Base-by-base conservation (phyloP, 306 rosid genomes). In the Ziziphus jujuba region DNA sequence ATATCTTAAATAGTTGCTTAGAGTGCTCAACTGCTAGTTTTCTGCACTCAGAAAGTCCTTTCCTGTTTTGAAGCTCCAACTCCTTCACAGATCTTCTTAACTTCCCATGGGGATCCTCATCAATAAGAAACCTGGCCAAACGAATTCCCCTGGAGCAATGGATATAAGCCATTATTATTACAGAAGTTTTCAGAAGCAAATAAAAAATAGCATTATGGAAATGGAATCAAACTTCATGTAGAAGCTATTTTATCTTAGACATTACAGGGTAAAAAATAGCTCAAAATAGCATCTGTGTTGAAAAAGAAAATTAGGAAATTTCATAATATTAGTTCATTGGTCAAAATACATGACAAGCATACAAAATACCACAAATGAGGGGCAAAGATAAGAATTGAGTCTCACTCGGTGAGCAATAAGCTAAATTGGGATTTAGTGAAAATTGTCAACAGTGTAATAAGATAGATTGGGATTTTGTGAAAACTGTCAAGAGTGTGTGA, bases 1-100 rank as follows among this genome's bases (percentile, higher is more conserved):
- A 72, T 47, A 66, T 77, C 59, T 45, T 59, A 61, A 66, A 54
- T 19, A 77, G 35, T 34, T 14, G 69, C 56, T 56, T 63, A 12
- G 28, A n/a, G 57, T 75, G 69, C 12, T 40, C 25, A 24, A 75
- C 40, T 31, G 66, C 63, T 25, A 62, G 24, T 69, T 56, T 59
- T 50, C 59, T 53, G 40, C 70, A 65, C 65, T 77, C 77, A 45
- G 53, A 45, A 61, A 19, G 59, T 59, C 69, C 56, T 17, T 53
- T 11, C 7, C 48, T 19, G 72, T 60, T 70, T 15, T 52, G 23
- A 55, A n/a, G 24, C 44, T 66, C 23, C 70, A 77, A 48, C 62
- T 77, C 71, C 36, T 6, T 23, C 11, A 36, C 50, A 16, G 79
- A 60, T 64, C 47, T 69, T 54, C 44, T 70, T 43, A 62, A 9